Evolutionary conservation across 2,329 filamentous ascomycete genomes (phyloP).

Genomic region (Nigrospora sphaerica): DNA sequence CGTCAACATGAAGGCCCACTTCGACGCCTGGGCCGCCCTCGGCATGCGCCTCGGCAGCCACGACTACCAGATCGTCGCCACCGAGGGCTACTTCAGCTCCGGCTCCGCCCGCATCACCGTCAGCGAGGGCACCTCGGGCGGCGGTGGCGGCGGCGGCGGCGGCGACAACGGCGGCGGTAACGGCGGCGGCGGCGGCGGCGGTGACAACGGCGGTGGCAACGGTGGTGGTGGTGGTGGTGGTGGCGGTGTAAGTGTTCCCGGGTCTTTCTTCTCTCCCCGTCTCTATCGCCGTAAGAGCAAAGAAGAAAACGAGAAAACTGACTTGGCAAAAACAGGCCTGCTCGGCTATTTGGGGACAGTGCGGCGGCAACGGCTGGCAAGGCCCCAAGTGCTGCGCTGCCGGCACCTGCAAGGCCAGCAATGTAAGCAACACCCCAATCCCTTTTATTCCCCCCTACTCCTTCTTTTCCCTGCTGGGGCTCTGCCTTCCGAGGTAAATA

Average conservation of each 20-base stretch:
- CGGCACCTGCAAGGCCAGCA: constrained; percentile 2
- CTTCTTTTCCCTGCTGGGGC: no score
- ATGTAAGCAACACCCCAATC: not conserved
- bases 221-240: not conserved
- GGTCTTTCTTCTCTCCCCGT: not conserved
- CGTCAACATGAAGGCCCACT: constrained; percentile 20
- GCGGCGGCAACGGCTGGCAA: not conserved
- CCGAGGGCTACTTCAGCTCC: constrained; percentile 31
- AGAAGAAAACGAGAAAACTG: not conserved
- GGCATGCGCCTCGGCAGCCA: constrained; percentile 18
- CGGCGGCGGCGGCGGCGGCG: not conserved
- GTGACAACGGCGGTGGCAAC: not conserved
- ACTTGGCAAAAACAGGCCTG: not conserved
- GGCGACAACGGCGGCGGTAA: not conserved
- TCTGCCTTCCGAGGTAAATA: no score
- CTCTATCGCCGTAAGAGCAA: not conserved
- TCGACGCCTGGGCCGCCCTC: constrained; percentile 16
- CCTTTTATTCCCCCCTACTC: no score
- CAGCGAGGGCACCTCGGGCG: not conserved
- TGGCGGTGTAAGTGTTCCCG: not conserved
- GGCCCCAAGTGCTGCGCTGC: not conserved
- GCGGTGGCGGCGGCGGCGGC: not conserved
- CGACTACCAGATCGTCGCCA: constrained; percentile 23
- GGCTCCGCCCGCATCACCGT: constrained; percentile 27
- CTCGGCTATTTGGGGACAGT: not conserved